Evolutionary conservation across 179 eudicot genomes (phyloP).

Genomic region (Beta lomatogona): DNA sequence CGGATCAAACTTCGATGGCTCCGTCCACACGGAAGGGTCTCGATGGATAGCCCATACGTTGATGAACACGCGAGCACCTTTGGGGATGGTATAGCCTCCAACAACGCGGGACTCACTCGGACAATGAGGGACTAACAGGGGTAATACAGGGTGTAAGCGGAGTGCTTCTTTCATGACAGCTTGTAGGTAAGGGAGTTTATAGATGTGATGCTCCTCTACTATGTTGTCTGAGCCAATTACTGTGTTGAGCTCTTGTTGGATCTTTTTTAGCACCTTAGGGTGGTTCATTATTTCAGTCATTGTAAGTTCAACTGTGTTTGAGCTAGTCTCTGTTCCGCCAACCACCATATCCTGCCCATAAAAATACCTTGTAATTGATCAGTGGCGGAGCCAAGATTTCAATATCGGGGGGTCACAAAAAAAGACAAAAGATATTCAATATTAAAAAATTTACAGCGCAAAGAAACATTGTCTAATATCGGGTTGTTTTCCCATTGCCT

Average conservation of each 20-base stretch:
- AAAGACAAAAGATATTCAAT: too few relatives aligned
- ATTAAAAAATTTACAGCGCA: too few relatives aligned
- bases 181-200: constrained; percentile 43
- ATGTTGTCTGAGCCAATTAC: constrained; percentile 45
- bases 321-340: constrained; percentile 66
- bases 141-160: constrained; percentile 53
- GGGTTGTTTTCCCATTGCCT: too few relatives aligned
- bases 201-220: constrained; percentile 60
- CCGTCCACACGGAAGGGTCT: constrained; percentile 56
- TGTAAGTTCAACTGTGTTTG: constrained; percentile 57
- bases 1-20: constrained; percentile 50
- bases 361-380: too few relatives aligned
- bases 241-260: constrained; percentile 51
- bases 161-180: constrained; percentile 60
- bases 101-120: constrained; percentile 45
- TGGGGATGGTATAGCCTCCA: constrained; percentile 57
- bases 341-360: constrained; percentile 58
- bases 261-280: constrained; percentile 45
- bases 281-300: constrained; percentile 53
- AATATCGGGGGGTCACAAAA: too few relatives aligned
- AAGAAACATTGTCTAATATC: too few relatives aligned
- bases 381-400: too few relatives aligned
- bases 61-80: constrained; percentile 54
- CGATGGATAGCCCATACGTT: constrained; percentile 68
- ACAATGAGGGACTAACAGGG: constrained; percentile 56